A percentile compares a stretch with the other conserved stretches of the same genome.
These are phyloP conservation scores for Mycena albidolilacea DNA, from an alignment of 768 basidiomycete species.

Conservation along the genomic window DNA sequence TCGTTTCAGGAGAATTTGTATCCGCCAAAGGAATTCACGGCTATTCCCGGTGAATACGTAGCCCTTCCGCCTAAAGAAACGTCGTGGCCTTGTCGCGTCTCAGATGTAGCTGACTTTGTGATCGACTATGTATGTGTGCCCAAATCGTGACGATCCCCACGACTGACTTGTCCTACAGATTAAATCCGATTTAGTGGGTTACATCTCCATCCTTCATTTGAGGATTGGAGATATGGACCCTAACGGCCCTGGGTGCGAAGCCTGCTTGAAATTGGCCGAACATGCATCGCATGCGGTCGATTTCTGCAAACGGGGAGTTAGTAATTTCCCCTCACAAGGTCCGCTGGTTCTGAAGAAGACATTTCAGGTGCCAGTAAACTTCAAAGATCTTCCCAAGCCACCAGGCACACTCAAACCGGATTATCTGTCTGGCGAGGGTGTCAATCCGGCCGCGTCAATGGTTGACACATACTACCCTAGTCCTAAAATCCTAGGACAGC, in stretches of 20 bases:
- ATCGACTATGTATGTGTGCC: conserved; percentile 57
- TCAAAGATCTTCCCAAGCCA: conserved; percentile 50
- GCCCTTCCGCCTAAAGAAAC: conserved; percentile 54
- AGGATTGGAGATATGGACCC: conserved; percentile 57
- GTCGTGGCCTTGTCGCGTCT: conserved; percentile 50
- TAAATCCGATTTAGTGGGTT: conserved; percentile 57
- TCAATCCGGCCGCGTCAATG: conserved; percentile 39
- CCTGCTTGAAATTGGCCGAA: conserved; percentile 60
- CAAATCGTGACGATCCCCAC: conserved; percentile 2
- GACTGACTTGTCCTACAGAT: conserved; percentile 33
- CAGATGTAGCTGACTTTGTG: conserved; percentile 64
- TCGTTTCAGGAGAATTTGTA: conserved; percentile 49
- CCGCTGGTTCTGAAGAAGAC: not conserved
- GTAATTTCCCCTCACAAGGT: not conserved
- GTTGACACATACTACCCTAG: conserved; percentile 57
- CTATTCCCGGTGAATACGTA: conserved; percentile 56
- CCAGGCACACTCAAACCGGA: conserved; percentile 53
- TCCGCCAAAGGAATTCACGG: conserved; percentile 40
- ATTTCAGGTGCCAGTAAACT: conserved; percentile 49
- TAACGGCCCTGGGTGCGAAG: conserved; percentile 47
- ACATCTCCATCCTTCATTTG: conserved; percentile 60
- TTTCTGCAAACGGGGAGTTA: conserved; percentile 60
- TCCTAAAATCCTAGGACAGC: conserved; percentile 56
- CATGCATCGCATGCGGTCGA: conserved; percentile 65
- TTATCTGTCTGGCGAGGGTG: conserved; percentile 60